Evolutionary conservation across 768 basidiomycete species (phyloP).

Genomic region (Mycena capillaripes): DNA sequence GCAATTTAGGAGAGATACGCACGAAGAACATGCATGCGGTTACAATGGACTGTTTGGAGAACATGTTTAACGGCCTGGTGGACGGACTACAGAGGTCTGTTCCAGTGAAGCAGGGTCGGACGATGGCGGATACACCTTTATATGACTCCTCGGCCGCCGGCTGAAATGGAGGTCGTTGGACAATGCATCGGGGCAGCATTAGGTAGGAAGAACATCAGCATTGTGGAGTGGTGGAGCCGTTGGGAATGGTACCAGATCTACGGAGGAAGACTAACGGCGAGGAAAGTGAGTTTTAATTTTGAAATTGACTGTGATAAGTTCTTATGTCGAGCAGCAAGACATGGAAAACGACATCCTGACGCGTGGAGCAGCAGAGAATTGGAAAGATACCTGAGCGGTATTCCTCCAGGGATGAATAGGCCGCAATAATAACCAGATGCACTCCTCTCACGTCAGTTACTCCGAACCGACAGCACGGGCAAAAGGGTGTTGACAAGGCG

Average conservation of each 20-base stretch:
- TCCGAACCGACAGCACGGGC: background rate
- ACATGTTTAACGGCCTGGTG: background rate
- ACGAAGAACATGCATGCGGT: background rate
- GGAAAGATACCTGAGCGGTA: background rate
- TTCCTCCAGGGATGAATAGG: background rate
- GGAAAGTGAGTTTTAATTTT: background rate
- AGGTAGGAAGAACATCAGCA: background rate
- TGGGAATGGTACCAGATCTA: background rate
- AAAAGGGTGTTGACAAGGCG: background rate
- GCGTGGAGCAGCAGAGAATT: background rate
- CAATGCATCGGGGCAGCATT: background rate
- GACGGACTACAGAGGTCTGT: background rate
- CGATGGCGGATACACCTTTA: background rate
- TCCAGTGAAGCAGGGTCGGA: background rate
- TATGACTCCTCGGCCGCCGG: background rate
- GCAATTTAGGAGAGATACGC: background rate
- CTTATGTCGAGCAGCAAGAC: background rate
- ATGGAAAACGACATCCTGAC: too few relatives aligned
- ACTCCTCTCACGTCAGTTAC: background rate
- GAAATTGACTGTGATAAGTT: background rate
- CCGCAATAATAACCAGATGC: background rate
- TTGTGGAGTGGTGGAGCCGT: background rate
- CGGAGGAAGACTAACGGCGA: background rate
- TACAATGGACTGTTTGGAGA: background rate
- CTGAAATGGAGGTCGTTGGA: background rate